These are phyloP conservation scores for Taiwanofungus camphoratus DNA, from an alignment of 1,284 basidiomycete species.

Conservation along the genomic window DNA sequence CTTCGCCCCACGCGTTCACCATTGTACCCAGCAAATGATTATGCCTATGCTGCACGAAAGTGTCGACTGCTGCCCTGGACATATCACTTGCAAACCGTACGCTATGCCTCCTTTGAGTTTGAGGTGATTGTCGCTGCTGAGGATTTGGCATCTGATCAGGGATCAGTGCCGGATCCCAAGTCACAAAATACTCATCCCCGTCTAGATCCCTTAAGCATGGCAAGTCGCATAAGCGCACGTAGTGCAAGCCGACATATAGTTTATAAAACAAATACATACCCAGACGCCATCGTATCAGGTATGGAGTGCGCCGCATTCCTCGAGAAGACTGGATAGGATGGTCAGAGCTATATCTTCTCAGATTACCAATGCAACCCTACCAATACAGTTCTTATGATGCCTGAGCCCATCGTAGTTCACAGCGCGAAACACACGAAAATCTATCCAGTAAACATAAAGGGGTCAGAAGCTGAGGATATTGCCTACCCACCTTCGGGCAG, in stretches of 20 bases:
- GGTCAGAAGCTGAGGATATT: not conserved
- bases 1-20: conserved; percentile 14
- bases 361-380: not conserved
- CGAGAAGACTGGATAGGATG: conserved; percentile 13
- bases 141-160: conserved; percentile 2
- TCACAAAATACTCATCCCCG: conserved; percentile 18
- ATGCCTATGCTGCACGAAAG: conserved; percentile 16
- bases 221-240: not conserved
- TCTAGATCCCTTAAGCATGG: conserved; percentile 15
- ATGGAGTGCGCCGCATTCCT: conserved; percentile 13
- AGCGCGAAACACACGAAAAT: conserved; percentile 17
- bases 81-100: conserved; percentile 5
- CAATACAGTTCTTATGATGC: conserved; percentile 19
- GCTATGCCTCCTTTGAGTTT: not conserved
- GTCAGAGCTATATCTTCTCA: not conserved
- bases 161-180: conserved; percentile 16
- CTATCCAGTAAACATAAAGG: conserved; percentile 1
- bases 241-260: not conserved
- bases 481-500: conserved; percentile 13
- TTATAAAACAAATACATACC: conserved; percentile 5
- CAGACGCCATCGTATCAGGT: conserved; percentile 19
- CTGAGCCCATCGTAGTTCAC: conserved; percentile 14
- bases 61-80: conserved; percentile 12
- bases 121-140: conserved; percentile 2
- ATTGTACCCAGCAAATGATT: conserved; percentile 13